phyloP scores from a whole-genome alignment of 2,329 filamentous ascomycete species.

The Ophiosphaerella narmari region DNA sequence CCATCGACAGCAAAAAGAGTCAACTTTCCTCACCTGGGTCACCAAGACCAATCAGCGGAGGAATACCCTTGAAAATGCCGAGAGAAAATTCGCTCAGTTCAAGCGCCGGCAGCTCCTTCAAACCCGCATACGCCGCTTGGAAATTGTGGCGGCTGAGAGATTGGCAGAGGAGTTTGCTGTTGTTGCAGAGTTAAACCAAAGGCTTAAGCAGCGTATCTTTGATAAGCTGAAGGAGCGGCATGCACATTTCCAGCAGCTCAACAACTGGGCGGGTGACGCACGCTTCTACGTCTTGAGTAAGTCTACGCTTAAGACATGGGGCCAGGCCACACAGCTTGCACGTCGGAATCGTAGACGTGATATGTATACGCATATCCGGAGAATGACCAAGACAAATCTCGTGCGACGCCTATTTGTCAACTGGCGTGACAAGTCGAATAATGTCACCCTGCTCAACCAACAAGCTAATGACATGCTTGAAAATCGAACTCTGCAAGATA shows the following conservation, averaged over 20 bases:
- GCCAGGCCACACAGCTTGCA: constrained; percentile 54
- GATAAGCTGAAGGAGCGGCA: constrained; percentile 42
- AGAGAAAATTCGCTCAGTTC: constrained; percentile 35
- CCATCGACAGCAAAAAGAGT: constrained; percentile 34
- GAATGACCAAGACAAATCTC: constrained; percentile 59
- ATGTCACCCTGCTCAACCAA: constrained; percentile 21
- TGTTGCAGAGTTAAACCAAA: constrained; percentile 48
- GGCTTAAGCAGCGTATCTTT: constrained; percentile 45
- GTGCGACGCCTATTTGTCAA: constrained; percentile 48
- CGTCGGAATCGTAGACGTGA: constrained; percentile 59
- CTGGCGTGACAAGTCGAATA: constrained; percentile 41
- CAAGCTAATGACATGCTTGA: constrained; percentile 40
- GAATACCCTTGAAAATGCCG: constrained; percentile 35
- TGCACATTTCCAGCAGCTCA: constrained; percentile 53
- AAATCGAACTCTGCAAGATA: constrained; percentile 23
- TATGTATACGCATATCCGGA: constrained; percentile 59
- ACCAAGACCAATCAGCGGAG: constrained; percentile 31
- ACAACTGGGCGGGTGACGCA: constrained; percentile 60
- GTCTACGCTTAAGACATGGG: constrained; percentile 57
- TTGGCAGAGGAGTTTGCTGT: constrained; percentile 43
- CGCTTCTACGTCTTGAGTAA: constrained; percentile 61
- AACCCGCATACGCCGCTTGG: constrained; percentile 32
- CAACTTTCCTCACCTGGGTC: constrained; percentile 34
- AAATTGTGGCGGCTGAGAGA: constrained; percentile 27
- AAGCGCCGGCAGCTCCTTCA: constrained; percentile 37